Evolutionary conservation across 805 yeast species (phyloP), one percentile per base, ranked within the genome.

Genomic region (Candida coleopterorum): DNA sequence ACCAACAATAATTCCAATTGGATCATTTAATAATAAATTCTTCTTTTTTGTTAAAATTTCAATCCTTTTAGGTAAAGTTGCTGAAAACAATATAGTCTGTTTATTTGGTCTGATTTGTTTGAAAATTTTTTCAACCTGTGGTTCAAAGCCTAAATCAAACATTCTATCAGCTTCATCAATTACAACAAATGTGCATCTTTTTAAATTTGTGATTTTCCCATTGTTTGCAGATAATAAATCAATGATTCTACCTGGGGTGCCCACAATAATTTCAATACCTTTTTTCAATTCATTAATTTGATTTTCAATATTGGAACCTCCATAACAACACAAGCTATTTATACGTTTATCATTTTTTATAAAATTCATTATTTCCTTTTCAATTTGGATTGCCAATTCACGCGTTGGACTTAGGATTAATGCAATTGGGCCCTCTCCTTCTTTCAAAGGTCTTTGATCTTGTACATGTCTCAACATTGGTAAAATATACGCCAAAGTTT

Each of bases 71-170:
- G 97, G 96, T 48, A 93, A 88, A 0, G 98, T 93, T 0, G 98
- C 98, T 9, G 96, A 87, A 54, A 90, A 93, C 18, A 93, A 60
- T 3, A 89, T 90, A 12, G 93, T 84, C 52, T 90, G 97, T 33
- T 83, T 68, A 53, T 89, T 96, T 0, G 93, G 93, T 33, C 97
- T 68, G 2, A 86, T 70, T 25, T 83, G 82, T 11, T 74, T 68
- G 53, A 88, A 68, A 16, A 93, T 81, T 49, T 86, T 85, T 47
- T 75, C 78, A 4, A 93, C 87, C 53, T 93, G 98, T 0, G 98
- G 97, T 49, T 87, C 97, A 60, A 93, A 93, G 1, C 98, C 98
- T 74, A 93, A 67, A 56, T 93, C 98, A 62, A 90, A 90, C 84
- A 93, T 80, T 44, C 98, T 64, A 58, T 93, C 98, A 1, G 97